A percentile compares a stretch with the other conserved stretches of the same genome.
phyloP scores from a whole-genome alignment of 331 rosid genomes.

The Rhamnella rubrinervis region DNA sequence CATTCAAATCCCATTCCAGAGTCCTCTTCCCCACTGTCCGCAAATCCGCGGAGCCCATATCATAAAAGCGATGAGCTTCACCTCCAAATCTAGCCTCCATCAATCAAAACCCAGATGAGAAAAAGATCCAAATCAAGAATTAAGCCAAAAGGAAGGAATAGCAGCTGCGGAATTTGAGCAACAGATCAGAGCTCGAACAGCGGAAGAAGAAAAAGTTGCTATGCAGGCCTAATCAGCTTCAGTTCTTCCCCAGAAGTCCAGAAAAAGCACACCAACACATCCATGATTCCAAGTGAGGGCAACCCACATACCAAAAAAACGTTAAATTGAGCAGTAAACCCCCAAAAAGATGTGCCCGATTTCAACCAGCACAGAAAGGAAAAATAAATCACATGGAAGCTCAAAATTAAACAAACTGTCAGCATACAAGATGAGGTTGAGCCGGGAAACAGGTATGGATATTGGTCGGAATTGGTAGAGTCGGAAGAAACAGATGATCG shows the following conservation, averaged over 20 bases:
- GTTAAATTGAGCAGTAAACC: neutral
- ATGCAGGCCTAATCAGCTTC: conserved; percentile 27
- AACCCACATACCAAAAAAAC: conserved; percentile 32
- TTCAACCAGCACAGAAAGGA: neutral
- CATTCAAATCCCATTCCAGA: conserved; percentile 79
- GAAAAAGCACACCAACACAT: conserved; percentile 36
- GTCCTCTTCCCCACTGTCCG: conserved; percentile 55
- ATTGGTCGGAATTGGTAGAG: neutral
- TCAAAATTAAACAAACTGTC: neutral
- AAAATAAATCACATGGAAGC: neutral
- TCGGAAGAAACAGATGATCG: too few species aligned
- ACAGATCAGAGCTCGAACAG: neutral
- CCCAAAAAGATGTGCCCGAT: neutral
- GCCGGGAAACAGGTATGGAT: neutral
- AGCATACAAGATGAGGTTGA: neutral
- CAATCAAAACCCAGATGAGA: conserved; percentile 6
- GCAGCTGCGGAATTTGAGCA: neutral
- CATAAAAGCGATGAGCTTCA: conserved; percentile 45
- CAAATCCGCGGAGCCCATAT: conserved; percentile 52
- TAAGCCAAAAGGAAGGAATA: neutral
- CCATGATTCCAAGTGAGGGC: conserved; percentile 40
- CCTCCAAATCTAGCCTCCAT: conserved; percentile 74
- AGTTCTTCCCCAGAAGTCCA: conserved; percentile 40
- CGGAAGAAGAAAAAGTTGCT: neutral
- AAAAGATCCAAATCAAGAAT: neutral